A percentile compares a stretch with the other conserved stretches of the same genome.
Evolutionary conservation across 306 rosid genomes (phyloP).

Genomic region (Hippophae rhamnoides): DNA sequence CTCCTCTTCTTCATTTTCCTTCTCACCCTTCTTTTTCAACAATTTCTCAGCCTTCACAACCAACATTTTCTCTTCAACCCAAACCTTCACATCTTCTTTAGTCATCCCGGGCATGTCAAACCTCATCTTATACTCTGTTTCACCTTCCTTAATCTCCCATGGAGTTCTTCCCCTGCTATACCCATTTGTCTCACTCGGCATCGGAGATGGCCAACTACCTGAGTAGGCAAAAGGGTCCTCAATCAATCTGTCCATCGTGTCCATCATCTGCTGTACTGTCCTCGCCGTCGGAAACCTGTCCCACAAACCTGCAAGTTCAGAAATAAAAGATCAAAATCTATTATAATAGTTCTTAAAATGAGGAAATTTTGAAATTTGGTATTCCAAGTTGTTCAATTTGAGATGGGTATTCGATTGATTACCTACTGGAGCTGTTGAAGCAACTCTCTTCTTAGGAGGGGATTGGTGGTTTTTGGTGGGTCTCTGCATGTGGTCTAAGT

Average conservation of each 20-base stretch:
- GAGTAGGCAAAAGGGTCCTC: conserved; percentile 46
- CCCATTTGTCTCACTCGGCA: conserved; percentile 31
- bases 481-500: conserved; percentile 41
- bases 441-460: conserved; percentile 31
- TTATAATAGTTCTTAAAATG: not conserved
- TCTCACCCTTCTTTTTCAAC: conserved; percentile 11
- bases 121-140: conserved; percentile 61
- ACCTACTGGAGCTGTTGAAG: conserved; percentile 48
- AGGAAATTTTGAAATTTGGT: not conserved
- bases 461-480: conserved; percentile 18
- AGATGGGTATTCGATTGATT: not conserved
- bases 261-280: conserved; percentile 79
- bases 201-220: conserved; percentile 32
- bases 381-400: not conserved
- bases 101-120: conserved; percentile 86
- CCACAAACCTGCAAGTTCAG: conserved; percentile 47
- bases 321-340: not conserved
- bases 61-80: conserved; percentile 74
- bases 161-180: conserved; percentile 60
- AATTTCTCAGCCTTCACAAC: conserved; percentile 58
- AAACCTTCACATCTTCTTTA: conserved; percentile 64
- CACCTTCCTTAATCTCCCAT: conserved; percentile 67
- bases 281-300: conserved; percentile 69
- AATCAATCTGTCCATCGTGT: not conserved
- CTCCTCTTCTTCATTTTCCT: not conserved